Percentiles rank a stretch among this genome's conserved stretches.
Conservation (phyloP, 306 rosid species). For the Acacia melanoxylon region DNA sequence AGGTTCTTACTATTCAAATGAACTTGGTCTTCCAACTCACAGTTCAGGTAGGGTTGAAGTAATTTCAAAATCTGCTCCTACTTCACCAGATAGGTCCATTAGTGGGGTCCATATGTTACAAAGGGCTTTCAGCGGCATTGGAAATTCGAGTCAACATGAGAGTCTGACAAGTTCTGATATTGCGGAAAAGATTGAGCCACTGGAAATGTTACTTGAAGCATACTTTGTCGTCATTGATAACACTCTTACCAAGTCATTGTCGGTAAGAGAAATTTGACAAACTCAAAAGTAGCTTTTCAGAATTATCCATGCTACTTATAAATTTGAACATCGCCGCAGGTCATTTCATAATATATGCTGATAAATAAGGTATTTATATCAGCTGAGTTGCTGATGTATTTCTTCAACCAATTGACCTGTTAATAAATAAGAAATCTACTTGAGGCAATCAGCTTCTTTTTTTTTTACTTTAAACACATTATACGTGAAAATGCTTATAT, state of each 20-base stretch:
- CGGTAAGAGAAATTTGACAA: slow-evolving; percentile 56
- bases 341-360: not conserved
- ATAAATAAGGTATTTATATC: not conserved
- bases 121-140: slow-evolving; percentile 71
- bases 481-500: not conserved
- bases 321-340: not conserved
- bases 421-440: not conserved
- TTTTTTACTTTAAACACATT: not conserved
- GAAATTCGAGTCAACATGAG: slow-evolving; percentile 61
- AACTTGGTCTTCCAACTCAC: slow-evolving; percentile 38
- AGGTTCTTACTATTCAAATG: slow-evolving; percentile 42
- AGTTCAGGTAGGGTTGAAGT: slow-evolving; percentile 26
- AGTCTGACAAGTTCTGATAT: slow-evolving; percentile 55
- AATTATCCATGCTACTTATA: slow-evolving; percentile 11
- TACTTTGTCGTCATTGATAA: slow-evolving; percentile 91
- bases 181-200: slow-evolving; percentile 69
- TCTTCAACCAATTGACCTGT: not conserved
- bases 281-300: slow-evolving; percentile 9
- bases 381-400: not conserved
- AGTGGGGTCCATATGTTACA: slow-evolving; percentile 60
- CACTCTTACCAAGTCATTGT: slow-evolving; percentile 76
- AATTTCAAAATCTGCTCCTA: slow-evolving; percentile 70
- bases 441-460: not conserved
- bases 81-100: slow-evolving; percentile 67
- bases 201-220: slow-evolving; percentile 97